phyloP scores from a whole-genome alignment of 2,329 filamentous ascomycete species.

The Cryphonectria naterciae region DNA sequence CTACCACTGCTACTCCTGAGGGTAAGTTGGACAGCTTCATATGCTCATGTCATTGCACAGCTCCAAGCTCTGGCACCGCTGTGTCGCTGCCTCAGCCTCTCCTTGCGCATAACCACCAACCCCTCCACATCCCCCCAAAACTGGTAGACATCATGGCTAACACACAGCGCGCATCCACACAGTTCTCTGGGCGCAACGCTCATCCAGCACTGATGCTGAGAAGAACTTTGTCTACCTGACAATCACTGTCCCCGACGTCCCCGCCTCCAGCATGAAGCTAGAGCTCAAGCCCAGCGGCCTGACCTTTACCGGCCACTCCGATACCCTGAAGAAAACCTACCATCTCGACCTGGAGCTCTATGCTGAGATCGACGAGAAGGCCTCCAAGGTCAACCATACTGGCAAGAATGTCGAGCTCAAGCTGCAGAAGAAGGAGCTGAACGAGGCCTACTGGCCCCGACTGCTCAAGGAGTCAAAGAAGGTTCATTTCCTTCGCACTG shows the following conservation, averaged over 20 bases:
- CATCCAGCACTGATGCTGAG: constrained; percentile 73
- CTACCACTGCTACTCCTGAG: constrained; percentile 42
- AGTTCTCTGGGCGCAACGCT: constrained; percentile 99
- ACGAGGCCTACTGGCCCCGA: constrained; percentile 93
- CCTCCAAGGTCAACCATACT: constrained; percentile 87
- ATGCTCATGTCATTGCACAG: not conserved
- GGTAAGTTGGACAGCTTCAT: constrained; percentile 38
- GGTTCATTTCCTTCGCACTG: constrained; percentile 94
- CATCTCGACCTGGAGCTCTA: constrained; percentile 85
- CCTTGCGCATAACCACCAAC: constrained; percentile 7
- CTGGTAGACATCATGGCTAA: not conserved
- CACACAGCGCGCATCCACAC: constrained; percentile 21
- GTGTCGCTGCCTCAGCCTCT: not conserved
- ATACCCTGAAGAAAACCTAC: constrained; percentile 85
- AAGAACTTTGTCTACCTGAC: constrained; percentile 97
- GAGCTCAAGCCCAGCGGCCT: constrained; percentile 79
- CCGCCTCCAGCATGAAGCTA: constrained; percentile 75
- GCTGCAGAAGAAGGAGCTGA: constrained; percentile 95
- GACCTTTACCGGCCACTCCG: constrained; percentile 80
- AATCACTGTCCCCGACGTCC: constrained; percentile 85
- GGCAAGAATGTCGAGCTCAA: constrained; percentile 87
- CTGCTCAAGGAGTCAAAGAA: constrained; percentile 89
- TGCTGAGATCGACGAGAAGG: constrained; percentile 83
- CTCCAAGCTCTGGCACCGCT: not conserved
- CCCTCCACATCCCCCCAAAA: not conserved